Base-by-base conservation (phyloP, 2,329 filamentous ascomycete species). In the Penicillium sp. region DNA sequence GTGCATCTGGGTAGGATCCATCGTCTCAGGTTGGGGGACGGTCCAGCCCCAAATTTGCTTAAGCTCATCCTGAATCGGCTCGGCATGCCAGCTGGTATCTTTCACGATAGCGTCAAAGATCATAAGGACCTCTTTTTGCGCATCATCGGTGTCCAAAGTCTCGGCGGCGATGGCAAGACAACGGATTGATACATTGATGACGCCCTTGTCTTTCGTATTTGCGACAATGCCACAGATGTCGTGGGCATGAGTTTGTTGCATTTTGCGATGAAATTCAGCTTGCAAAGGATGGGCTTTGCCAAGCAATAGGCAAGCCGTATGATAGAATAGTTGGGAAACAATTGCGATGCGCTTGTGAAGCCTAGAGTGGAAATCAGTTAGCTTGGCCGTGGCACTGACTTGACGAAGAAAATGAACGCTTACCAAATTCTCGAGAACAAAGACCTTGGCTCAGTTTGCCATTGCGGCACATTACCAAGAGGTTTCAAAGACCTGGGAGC, bases 221-320 rank as follows among this genome's bases (percentile, higher is more conserved):
- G 91, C 90, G 24, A 91, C 87, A 61, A 98, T 96, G 14, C 94
- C 94, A 71, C 93, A 97, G 24, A 96, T 89, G 71, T 93, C 89
- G 65, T 90, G 88, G 0, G 92, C 89, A 70, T 97, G 91, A 61
- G 86, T 85, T 50, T 88, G 81, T 66, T 90, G 87, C 69, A 90
- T 83, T 4, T 83, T 92, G 88, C 4, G 85, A 80, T 2, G 82
- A 81, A 18, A 80, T 79, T 39, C 85, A 7, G 83, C 78, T 11
- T 84, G 80, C 39, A 87, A 82, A 0, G 93, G 93, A 71, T 96
- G 89, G 22, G 88, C 88, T 66, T 94, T 90, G 3, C 90, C 86
- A 5, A 97, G 83, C 36, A 97, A 78, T 63, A 90, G 89, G 77
- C 94, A 89, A 22, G 90, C 88, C 0, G 91, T 95, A 71, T 97